Base-by-base conservation (phyloP, 139 green algal genomes). In the Picochlorum sp. region DNA sequence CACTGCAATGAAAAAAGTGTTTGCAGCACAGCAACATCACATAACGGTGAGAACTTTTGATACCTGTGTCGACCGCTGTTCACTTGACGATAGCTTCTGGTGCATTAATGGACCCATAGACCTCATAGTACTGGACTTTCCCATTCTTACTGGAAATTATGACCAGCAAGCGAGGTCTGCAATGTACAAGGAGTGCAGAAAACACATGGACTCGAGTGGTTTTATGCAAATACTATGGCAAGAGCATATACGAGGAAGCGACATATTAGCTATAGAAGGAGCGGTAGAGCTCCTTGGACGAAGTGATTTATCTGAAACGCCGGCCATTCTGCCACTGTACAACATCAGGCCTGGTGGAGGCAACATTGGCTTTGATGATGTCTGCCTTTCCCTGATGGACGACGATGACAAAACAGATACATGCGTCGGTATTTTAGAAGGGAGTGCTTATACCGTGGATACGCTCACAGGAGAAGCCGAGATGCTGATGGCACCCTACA, bases 301-400 rank as follows among this genome's bases (percentile, higher is more conserved):
- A 51, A 61, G 51, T 15, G 69, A 34, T 32, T 16, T 30, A 18
- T 37, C 1, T 20, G 71, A 14, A 18, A 15, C 24, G 11, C n/a
- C n/a, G 2, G 18, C 46, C 1, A 30, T 78, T 3, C 58, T 78
- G 60, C 71, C 71, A 2, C 70, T 65, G 71, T 78, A 74, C 47
- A 9, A 26, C 4, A 6, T 73, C 6, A 44, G 65, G 1, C 56
- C 65, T 18, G 65, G 71, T 47, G 65, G 60, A 52, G 49, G 58
- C 2, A 10, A 16, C 0, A 4, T 9, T 23, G 71, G 66, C 47
- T 78, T 66, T 66, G 28, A 49, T 7, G 37, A 37, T 6, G 51
- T 74, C 32, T 38, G 30, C 0, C 66, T 68, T 6, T 20, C 34
- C 1, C 49, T 50, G 5, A 20, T 66, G 32, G 13, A 6, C 1